Evolutionary conservation across 345 rosid species (phyloP), one percentile per base, ranked within the genome.

Genomic region (Alliaria petiolata): DNA sequence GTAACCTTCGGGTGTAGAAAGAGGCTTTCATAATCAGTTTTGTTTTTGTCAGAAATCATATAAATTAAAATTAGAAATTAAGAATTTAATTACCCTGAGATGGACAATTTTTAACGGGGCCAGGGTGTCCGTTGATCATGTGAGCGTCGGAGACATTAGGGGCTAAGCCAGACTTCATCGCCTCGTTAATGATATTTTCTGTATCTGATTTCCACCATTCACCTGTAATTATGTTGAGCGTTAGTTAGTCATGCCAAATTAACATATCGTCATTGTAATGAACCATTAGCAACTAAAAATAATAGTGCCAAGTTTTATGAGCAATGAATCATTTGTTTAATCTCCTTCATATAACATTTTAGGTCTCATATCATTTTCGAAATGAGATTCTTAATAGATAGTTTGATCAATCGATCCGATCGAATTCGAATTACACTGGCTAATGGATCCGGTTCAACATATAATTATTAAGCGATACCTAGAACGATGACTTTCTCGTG

Each of bases 131-230:
- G 39, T 95, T 95, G 36, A 95, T 95, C 19, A 90, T 89, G 82
- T 91, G 97, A 67, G 96, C 85, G 58, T 91, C 99, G 0, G 97
- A 91, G 13, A 91, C 97, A 79, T 89, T 95, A 0, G 97, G 95
- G 3, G 95, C 99, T 53, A 79, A 62, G 26, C 99, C 99, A 3
- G 96, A 91, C 38, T 87, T 89, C 51, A 81, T 8, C 2, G 99
- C 97, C 72, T 89, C 82, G n/a, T 91, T 87, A 76, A 91, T 82
- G 13, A 95, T 84, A 10, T 83, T 76, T 80, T 95, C 99, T 0
- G 97, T 93, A 72, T 91, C 95, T 0, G 96, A 95, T 78, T 95
- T 91, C 97, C 99, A 95, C 97, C 98, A 93, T 66, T 93, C 98
- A 39, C 80, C 95, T 85, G 5, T 14, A 34, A n/a, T n/a, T n/a